Conservation (phyloP, 2,329 filamentous ascomycete genomes). For the Penicillium sp. region DNA sequence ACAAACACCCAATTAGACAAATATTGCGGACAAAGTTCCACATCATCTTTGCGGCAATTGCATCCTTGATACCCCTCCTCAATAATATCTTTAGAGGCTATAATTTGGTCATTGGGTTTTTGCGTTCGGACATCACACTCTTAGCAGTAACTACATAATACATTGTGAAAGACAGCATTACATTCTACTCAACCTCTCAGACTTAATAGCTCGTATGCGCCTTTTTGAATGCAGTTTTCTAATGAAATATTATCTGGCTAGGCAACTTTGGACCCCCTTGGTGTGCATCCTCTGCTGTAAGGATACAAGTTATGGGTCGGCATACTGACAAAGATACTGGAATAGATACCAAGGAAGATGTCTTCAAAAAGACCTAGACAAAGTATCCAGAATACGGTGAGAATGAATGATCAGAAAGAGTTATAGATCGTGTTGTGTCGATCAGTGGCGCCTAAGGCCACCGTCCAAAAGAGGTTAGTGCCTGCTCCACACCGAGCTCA, state of each 20-base stretch:
- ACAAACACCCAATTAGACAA: neutral
- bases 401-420: too few relatives aligned
- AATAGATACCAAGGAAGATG: too few relatives aligned
- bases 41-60: constrained; percentile 1
- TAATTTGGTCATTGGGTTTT: neutral
- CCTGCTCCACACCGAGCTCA: constrained; percentile 4
- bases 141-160: neutral
- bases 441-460: constrained; percentile 4
- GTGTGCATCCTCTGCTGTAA: too few relatives aligned
- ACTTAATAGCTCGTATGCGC: too few relatives aligned
- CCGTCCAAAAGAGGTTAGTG: constrained; percentile 6
- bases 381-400: too few relatives aligned
- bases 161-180: neutral
- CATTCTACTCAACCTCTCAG: neutral
- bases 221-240: too few relatives aligned
- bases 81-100: neutral
- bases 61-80: constrained; percentile 13
- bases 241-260: too few relatives aligned
- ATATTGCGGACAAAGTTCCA: neutral
- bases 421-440: neutral
- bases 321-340: too few relatives aligned
- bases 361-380: too few relatives aligned
- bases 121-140: neutral
- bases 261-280: too few relatives aligned
- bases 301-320: too few relatives aligned